Base-by-base conservation (phyloP, 2,329 filamentous ascomycete genomes). In the Colletotrichum costaricense region DNA sequence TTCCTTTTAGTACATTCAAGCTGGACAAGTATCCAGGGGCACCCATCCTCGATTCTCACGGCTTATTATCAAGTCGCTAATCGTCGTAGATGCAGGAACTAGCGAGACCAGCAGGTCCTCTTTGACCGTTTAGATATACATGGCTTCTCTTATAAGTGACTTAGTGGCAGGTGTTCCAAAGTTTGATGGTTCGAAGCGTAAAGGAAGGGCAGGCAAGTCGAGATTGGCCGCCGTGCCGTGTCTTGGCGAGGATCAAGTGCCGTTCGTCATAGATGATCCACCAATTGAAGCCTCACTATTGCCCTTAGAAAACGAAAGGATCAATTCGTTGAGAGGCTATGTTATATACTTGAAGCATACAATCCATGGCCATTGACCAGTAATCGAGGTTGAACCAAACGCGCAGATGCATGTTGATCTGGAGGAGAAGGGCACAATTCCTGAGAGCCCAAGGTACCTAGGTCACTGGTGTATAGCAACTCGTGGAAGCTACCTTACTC, bases 161-260 rank as follows among this genome's bases (percentile, higher is more conserved):
- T 9, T 9, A n/a, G 16, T 2, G 8, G 42, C 3, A n/a, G 3
- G 2, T 8, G n/a, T 49, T 0, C 2, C 8, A 5, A 19, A n/a
- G 0, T n/a, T 7, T n/a, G 3, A 26, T 16, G 28, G 28, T 26
- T 54, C 14, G 28, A 30, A 54, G 11, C 7, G 19, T n/a, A 28
- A 46, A n/a, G 35, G 2, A 28, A 30, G 28, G 46, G 7, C 12
- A 26, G 33, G 26, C 33, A 62, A 35, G 57, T 26, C 57, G 7
- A 63, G 9, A 19, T n/a, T 63, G 57, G 33, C 33, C 35, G 35
- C 49, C 46, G 14, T 63, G 28, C 69, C 69, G 49, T 52, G 63
- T 52, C 63, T 63, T 67, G 63, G 69, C 69, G 49, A 66, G 24
- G 33, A 54, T 38, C 12, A 4, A 7, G n/a, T 14, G 26, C 35